Base-by-base conservation (phyloP, 495 filamentous ascomycete genomes). In the Penicillium paradoxum region DNA sequence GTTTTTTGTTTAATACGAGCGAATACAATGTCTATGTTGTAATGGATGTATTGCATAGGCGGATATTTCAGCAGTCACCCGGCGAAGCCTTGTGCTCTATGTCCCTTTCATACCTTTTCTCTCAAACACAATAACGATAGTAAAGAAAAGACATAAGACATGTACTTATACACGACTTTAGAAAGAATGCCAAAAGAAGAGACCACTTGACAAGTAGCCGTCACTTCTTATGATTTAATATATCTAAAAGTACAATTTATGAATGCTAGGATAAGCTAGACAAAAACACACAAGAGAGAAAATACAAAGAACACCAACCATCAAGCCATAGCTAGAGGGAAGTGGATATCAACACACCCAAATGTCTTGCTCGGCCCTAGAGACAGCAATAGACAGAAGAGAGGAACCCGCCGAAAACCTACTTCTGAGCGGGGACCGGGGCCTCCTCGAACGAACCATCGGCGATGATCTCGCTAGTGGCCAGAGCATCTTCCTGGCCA, bases 211-310 rank as follows among this genome's bases (percentile, higher is more conserved):
- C 24, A 14, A 4, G 36, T 52, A 22, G 38, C 55, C 36, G 8
- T 57, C 55, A 49, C 33, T 53, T 45, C 38, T 11, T 45, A 36
- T 47, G 54, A 62, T 54, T 59, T 69, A 34, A 64, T 60, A 62
- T 60, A 56, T 89, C 70, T 49, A 84, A 76, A 59, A 77, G 70
- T 69, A 86, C 86, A 68, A 85, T 89, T 47, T 80, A 63, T 65
- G 39, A 53, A 38, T 58, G 55, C 51, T 43, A 44, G 42, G 14
- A 55, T 39, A 45, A 56, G 45, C 54, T 58, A 45, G 48, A 42
- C 33, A 59, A 25, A 51, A 27, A 60, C 34, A 57, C 38, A 51
- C 41, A 33, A 62, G 53, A 52, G 48, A 42, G 38, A 56, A 46
- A 53, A 53, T 55, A 55, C 47, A 61, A 53, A 57, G 18, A 56